Evolutionary conservation across 352 stramenopile genomes (phyloP), one percentile per base, ranked within the genome.

Genomic region (Elongisporangium prolatum): DNA sequence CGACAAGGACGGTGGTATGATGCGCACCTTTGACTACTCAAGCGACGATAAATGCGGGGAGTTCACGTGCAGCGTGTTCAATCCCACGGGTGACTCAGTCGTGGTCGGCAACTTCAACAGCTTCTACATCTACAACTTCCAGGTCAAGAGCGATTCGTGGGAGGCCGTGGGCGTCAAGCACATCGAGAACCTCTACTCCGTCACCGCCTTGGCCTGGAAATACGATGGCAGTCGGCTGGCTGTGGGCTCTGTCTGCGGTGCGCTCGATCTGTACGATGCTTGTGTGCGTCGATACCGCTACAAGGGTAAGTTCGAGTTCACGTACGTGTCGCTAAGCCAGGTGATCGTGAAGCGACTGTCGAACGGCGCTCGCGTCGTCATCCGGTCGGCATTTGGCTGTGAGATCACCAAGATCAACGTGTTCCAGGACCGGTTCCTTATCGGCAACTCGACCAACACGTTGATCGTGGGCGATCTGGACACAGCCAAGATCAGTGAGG

Each of bases 301-400:
- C 77, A 97, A 98, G 63, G 89, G 89, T 54, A 95, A 91, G 53
- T 98, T 98, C 57, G 94, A 98, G 76, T 96, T 98, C 64, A 98
- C 91, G 49, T 98, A 98, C 60, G 89, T 98, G 50, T 97, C 84
- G 20, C 67, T 95, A 44, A 96, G 81, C 54, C 92, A 98, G 71
- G 90, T 98, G 50, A 97, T 98, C 60, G 91, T 98, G 21, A 97
- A 97, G 74, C 78, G 84, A 1, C 78, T 98, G 11, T 77, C 82
- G 13, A 97, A 76, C 21, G 91, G 89, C 18, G 80, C 73, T 13
- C 74, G 88, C 34, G 90, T 97, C 18, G 87, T 98, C 21, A 77
- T 98, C 21, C 86, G 88, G 2, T 97, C 83, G 6, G 65, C 84
- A 17, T 98, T 97, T 64, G 90, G 88, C 9, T 96, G 86, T 59